Evolutionary conservation across 768 basidiomycete genomes (phyloP).

Genomic region (Auriculariales sp.): DNA sequence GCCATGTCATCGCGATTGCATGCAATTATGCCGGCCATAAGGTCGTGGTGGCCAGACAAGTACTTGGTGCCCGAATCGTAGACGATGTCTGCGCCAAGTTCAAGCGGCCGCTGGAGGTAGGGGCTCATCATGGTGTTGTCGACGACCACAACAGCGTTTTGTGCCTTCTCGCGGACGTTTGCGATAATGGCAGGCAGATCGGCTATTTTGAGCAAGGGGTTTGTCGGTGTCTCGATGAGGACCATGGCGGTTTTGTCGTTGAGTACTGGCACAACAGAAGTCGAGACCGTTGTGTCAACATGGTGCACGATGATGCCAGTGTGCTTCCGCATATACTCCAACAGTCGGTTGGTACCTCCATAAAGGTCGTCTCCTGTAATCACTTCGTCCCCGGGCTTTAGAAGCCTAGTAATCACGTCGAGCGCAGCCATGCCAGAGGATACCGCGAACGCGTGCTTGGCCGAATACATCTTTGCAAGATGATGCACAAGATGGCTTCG

Average conservation of each 20-base stretch:
- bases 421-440: conserved; percentile 98
- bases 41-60: conserved; percentile 93
- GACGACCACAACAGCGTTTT: conserved; percentile 72
- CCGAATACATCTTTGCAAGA: conserved; percentile 91
- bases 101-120: conserved; percentile 86
- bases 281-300: conserved; percentile 77
- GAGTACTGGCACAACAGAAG: conserved; percentile 45
- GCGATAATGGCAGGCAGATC: conserved; percentile 75
- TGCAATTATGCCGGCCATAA: conserved; percentile 93
- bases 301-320: conserved; percentile 84
- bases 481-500: conserved; percentile 93
- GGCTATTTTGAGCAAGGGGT: conserved; percentile 88
- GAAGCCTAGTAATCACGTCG: conserved; percentile 83
- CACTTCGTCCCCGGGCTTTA: conserved; percentile 91
- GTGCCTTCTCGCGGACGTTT: conserved; percentile 69
- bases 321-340: conserved; percentile 77
- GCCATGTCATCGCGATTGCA: conserved; percentile 86
- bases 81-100: conserved; percentile 92
- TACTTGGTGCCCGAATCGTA: conserved; percentile 99
- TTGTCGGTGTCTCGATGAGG: conserved; percentile 92
- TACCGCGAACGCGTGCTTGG: conserved; percentile 77
- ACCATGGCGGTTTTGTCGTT: conserved; percentile 83
- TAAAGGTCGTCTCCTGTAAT: conserved; percentile 96
- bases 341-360: conserved; percentile 91
- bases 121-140: conserved; percentile 99